Conservation (phyloP, 1,284 basidiomycete species). For the Microstroma glucosiphilum region DNA sequence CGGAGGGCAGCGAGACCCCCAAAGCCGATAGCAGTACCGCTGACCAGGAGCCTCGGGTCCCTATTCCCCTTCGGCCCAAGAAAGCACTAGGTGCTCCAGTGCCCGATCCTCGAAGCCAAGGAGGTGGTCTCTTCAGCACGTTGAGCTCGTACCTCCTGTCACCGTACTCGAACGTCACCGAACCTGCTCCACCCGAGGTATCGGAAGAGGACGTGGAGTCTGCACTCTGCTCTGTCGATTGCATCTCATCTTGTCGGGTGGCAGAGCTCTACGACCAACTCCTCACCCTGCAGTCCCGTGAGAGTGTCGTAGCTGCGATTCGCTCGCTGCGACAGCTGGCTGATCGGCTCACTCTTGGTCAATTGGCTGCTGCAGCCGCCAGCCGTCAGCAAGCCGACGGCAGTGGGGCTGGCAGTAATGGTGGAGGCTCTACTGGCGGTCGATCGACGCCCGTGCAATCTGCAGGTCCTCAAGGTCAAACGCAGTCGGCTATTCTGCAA, state of each 20-base stretch:
- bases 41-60: constrained; percentile 16
- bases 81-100: constrained; percentile 82
- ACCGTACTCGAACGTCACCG: constrained; percentile 72
- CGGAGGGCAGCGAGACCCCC: neutral
- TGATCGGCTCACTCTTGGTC: constrained; percentile 73
- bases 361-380: constrained; percentile 38
- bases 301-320: constrained; percentile 70
- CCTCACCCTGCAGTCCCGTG: constrained; percentile 58
- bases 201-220: constrained; percentile 86
- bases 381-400: neutral
- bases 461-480: neutral
- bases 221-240: constrained; percentile 89
- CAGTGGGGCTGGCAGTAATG: neutral
- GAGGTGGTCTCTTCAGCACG: constrained; percentile 84
- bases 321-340: constrained; percentile 82
- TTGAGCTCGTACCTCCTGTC: constrained; percentile 95
- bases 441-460: constrained; percentile 15
- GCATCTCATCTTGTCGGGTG: constrained; percentile 83
- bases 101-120: constrained; percentile 65
- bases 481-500: neutral
- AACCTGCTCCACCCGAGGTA: constrained; percentile 60
- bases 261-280: constrained; percentile 92
- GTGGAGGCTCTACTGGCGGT: neutral
- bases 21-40: constrained; percentile 1
- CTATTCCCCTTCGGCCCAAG: constrained; percentile 56